phyloP scores from a whole-genome alignment of 148 eudicot species.

The Rhododendron molle region DNA sequence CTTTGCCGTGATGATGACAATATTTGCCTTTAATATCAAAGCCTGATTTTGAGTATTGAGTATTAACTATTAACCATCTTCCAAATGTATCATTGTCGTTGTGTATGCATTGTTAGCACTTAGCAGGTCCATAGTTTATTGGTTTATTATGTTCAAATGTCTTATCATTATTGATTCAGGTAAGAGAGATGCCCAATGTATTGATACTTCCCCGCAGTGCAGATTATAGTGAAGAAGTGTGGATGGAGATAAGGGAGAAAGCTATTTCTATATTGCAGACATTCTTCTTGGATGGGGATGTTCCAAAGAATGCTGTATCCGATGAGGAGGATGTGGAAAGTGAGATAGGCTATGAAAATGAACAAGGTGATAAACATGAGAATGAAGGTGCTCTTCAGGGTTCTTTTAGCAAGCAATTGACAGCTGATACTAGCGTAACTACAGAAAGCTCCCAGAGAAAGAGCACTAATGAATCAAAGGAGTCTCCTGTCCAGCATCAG shows the following conservation, averaged over 20 bases:
- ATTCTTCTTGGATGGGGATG: constrained; percentile 69
- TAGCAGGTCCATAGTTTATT: background rate
- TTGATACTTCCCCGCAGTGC: constrained; percentile 97
- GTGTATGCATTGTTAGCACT: background rate
- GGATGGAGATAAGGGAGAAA: constrained; percentile 98
- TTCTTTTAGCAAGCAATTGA: constrained; percentile 40
- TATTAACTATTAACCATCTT: background rate
- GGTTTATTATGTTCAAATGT: background rate
- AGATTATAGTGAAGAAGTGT: constrained; percentile 99
- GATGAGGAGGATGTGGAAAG: constrained; percentile 85
- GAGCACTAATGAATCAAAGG: constrained; percentile 34
- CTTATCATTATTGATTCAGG: constrained; percentile 36
- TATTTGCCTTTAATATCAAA: background rate
- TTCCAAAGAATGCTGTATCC: constrained; percentile 69
- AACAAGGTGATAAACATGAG: constrained; percentile 39
- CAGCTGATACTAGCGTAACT: constrained; percentile 34
- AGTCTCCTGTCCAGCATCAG: constrained; percentile 52
- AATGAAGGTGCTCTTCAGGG: constrained; percentile 43
- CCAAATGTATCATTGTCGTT: background rate
- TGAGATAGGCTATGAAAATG: constrained; percentile 54
- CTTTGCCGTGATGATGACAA: background rate
- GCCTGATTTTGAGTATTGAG: background rate
- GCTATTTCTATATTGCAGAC: constrained; percentile 77
- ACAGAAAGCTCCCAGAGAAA: constrained; percentile 61
- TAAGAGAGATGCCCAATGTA: constrained; percentile 99